Conservation (phyloP, 768 basidiomycete species). For the Coprinopsis strossmayeri region DNA sequence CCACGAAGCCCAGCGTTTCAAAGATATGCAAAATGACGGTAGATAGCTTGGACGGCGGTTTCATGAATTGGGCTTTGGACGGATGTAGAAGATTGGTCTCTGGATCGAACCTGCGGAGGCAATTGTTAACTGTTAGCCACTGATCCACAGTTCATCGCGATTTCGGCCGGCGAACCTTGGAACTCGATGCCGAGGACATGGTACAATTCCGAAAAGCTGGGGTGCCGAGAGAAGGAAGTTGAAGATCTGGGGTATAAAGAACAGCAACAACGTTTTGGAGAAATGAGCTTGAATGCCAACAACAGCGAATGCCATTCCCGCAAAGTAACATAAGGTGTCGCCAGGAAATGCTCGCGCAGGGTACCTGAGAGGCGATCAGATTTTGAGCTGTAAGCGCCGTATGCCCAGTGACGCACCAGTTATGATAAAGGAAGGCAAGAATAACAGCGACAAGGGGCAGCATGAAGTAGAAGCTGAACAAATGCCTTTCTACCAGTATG, state of each 20-base stretch:
- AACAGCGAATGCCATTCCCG: slow-evolving; percentile 98
- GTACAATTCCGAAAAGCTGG: slow-evolving; percentile 89
- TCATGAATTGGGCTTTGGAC: slow-evolving; percentile 57
- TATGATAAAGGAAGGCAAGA: slow-evolving; percentile 87
- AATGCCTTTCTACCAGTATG: slow-evolving; percentile 84
- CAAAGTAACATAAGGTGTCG: slow-evolving; percentile 95
- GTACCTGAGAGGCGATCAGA: slow-evolving; percentile 54
- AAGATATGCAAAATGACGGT: slow-evolving; percentile 52
- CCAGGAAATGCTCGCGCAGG: slow-evolving; percentile 93
- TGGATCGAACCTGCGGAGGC: slow-evolving; percentile 55
- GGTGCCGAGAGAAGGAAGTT: slow-evolving; percentile 94
- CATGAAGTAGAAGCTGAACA: slow-evolving; percentile 98
- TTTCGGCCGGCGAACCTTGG: slow-evolving; percentile 54
- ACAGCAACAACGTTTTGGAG: slow-evolving; percentile 91
- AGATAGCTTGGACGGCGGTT: slow-evolving; percentile 50
- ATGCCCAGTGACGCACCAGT: slow-evolving; percentile 53
- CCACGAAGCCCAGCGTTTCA: slow-evolving; percentile 57
- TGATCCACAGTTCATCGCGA: background rate
- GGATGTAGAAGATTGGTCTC: slow-evolving; percentile 74
- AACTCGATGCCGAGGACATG: slow-evolving; percentile 90
- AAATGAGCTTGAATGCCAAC: slow-evolving; percentile 97
- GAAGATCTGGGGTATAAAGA: slow-evolving; percentile 98
- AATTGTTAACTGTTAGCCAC: slow-evolving; percentile 6
- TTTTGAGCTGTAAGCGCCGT: background rate
- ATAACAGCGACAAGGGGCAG: slow-evolving; percentile 89